Conservation (phyloP, 805 yeast genomes). For the Hanseniaspora nectarophila region DNA sequence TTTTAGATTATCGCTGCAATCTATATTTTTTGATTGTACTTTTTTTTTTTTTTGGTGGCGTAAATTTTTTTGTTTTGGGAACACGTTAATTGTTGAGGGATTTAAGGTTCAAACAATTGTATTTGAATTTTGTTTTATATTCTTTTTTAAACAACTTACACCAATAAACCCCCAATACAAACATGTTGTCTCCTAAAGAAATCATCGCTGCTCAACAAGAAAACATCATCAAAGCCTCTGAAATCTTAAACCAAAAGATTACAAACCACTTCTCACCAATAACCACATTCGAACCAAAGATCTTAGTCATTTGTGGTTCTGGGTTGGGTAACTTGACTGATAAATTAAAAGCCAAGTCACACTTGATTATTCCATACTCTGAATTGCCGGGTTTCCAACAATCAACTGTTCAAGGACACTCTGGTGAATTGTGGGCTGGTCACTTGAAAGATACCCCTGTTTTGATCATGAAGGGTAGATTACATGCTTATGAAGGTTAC, state of each 20-base stretch:
- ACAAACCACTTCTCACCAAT: conserved; percentile 9
- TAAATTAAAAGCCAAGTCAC: conserved; percentile 29
- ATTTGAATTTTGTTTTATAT: no score
- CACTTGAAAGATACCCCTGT: conserved; percentile 62
- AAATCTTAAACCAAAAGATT: conserved; percentile 1
- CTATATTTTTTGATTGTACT: no score
- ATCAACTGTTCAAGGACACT: conserved; percentile 86
- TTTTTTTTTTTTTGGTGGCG: no score
- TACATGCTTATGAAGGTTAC: conserved; percentile 89
- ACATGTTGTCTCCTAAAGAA: conserved; percentile 11
- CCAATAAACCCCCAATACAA: background rate
- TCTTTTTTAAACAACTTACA: no score
- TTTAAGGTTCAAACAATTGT: no score
- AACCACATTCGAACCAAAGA: conserved; percentile 37
- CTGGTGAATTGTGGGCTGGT: conserved; percentile 73
- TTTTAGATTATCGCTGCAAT: no score
- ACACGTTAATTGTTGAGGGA: no score
- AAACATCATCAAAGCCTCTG: conserved; percentile 7
- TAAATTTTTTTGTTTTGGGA: no score
- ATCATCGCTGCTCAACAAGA: background rate
- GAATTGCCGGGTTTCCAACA: conserved; percentile 68
- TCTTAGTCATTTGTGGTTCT: conserved; percentile 82
- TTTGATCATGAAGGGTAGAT: conserved; percentile 84
- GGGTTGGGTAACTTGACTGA: conserved; percentile 81
- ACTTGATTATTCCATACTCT: conserved; percentile 45